phyloP scores from a whole-genome alignment of 1,284 basidiomycete species.

The Porodaedalea pini region DNA sequence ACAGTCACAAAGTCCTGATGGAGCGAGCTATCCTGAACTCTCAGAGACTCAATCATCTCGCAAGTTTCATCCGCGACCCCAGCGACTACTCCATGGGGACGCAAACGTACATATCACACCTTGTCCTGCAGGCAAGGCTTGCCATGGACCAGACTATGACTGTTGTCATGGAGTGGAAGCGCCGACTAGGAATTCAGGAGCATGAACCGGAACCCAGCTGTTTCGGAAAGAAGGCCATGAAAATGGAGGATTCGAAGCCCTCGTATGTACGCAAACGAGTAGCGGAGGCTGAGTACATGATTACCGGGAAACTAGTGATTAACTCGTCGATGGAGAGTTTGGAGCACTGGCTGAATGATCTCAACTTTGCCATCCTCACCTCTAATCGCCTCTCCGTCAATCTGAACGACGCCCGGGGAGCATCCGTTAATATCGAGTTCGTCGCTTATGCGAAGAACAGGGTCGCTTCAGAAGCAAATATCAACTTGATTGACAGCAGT shows the following conservation, averaged over 20 bases:
- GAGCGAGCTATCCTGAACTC: neutral
- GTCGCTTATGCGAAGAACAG: neutral
- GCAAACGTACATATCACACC: neutral
- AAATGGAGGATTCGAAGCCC: neutral
- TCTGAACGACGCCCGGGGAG: neutral
- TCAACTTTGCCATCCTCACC: constrained; percentile 1
- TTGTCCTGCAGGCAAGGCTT: neutral
- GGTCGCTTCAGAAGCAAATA: neutral
- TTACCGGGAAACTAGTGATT: neutral
- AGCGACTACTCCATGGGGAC: neutral
- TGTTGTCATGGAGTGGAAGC: neutral
- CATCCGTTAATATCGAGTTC: neutral
- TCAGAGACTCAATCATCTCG: neutral
- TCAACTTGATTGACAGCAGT: neutral
- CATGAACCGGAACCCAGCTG: too few species aligned
- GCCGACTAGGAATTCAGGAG: neutral
- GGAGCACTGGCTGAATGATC: neutral
- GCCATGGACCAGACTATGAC: neutral
- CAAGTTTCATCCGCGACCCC: neutral
- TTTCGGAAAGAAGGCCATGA: too few species aligned
- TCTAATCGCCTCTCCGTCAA: neutral
- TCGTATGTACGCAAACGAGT: neutral
- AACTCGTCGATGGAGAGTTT: neutral
- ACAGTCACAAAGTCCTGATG: neutral
- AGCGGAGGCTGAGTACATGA: neutral